These are phyloP conservation scores for Sugiyamaella castrensis DNA, from an alignment of 1,139 yeast genomes.

Conservation along the genomic window DNA sequence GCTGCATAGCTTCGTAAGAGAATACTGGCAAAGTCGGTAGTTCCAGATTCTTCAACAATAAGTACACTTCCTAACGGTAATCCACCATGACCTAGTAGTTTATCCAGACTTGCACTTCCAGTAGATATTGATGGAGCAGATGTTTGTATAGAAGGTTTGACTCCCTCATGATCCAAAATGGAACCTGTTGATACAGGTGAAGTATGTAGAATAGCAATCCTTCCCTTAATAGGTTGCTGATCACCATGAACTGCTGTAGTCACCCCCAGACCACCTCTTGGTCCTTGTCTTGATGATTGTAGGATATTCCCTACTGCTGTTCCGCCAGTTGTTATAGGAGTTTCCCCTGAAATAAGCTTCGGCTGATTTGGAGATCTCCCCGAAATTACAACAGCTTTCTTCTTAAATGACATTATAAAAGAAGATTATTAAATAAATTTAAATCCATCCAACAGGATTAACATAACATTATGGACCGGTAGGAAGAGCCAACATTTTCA, in stretches of 20 bases:
- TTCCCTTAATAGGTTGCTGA: too few species aligned
- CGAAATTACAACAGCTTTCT: slow-evolving; percentile 24
- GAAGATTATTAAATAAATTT: too few species aligned
- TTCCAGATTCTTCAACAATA: slow-evolving; percentile 77
- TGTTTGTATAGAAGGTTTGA: slow-evolving; percentile 72
- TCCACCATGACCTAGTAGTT: slow-evolving; percentile 75
- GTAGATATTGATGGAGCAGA: slow-evolving; percentile 76
- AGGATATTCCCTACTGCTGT: neutral
- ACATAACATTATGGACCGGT: too few species aligned
- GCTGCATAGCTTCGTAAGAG: slow-evolving; percentile 68
- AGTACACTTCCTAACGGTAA: slow-evolving; percentile 73
- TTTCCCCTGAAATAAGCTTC: slow-evolving; percentile 4
- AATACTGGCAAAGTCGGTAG: slow-evolving; percentile 85
- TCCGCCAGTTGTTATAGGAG: neutral
- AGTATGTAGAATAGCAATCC: too few species aligned
- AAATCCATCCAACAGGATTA: too few species aligned
- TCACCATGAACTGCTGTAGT: too few species aligned
- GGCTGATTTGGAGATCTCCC: slow-evolving; percentile 6
- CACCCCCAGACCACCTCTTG: too few species aligned
- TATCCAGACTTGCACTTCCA: slow-evolving; percentile 74
- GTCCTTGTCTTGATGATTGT: neutral
- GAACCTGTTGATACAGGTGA: neutral
- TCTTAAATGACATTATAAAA: slow-evolving; percentile 26
- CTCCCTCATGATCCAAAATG: slow-evolving; percentile 39
- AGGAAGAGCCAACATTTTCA: too few species aligned